Percentiles rank a stretch among this genome's conserved stretches.
Evolutionary conservation across 2,329 filamentous ascomycete genomes (phyloP).

Genomic region (Penicillium palitans): DNA sequence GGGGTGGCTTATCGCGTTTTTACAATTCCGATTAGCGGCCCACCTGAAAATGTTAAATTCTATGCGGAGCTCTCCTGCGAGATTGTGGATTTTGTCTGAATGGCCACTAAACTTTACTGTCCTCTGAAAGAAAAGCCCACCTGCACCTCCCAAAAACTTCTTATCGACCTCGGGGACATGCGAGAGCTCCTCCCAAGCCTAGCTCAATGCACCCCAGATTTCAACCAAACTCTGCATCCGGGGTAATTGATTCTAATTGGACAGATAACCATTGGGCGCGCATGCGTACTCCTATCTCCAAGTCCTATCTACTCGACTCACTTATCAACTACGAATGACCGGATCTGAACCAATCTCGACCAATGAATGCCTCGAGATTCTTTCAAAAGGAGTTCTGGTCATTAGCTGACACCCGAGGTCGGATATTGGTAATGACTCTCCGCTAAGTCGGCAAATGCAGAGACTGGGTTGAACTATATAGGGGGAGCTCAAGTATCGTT

Average conservation of each 20-base stretch:
- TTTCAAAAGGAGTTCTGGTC: conserved; percentile 1
- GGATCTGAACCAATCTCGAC: conserved; percentile 1
- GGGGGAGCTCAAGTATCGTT: conserved; percentile 9
- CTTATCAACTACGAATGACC: conserved; percentile 9
- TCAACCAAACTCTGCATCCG: conserved; percentile 4
- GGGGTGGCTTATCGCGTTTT: background rate
- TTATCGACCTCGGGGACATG: background rate
- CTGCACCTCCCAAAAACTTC: conserved; percentile 3
- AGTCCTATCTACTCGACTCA: background rate
- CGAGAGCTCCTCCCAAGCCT: conserved; percentile 15
- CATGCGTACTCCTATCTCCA: conserved; percentile 11
- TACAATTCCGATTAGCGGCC: background rate
- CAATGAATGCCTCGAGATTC: conserved; percentile 18
- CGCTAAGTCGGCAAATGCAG: conserved; percentile 1
- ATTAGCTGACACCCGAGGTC: conserved; percentile 8
- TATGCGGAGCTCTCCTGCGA: fast-evolving
- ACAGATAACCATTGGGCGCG: conserved; percentile 9
- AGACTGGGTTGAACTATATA: conserved; percentile 10
- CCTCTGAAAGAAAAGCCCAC: background rate
- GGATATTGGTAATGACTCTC: background rate
- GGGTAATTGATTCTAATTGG: conserved; percentile 13
- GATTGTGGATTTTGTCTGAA: background rate
- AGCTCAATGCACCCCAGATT: conserved; percentile 16
- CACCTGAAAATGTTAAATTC: fast-evolving
- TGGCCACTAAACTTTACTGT: fast-evolving